Evolutionary conservation across 2,329 filamentous ascomycete species (phyloP).

Genomic region (Penicillium corylophilum): DNA sequence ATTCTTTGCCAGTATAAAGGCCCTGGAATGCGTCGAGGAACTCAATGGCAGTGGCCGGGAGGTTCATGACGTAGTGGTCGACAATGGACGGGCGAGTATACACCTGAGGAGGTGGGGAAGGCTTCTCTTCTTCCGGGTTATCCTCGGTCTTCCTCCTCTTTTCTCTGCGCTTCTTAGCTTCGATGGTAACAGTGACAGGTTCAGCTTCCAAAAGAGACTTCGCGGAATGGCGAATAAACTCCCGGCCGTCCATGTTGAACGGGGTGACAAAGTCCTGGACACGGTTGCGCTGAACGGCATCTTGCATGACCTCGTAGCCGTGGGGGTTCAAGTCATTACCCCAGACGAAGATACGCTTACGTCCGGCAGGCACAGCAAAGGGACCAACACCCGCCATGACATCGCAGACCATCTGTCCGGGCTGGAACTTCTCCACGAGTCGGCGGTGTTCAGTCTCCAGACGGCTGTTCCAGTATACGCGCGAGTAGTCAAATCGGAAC

Average conservation of each 20-base stretch:
- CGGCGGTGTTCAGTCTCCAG: slow-evolving; percentile 86
- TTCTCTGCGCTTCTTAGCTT: slow-evolving; percentile 41
- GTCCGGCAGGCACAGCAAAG: slow-evolving; percentile 88
- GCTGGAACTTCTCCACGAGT: slow-evolving; percentile 70
- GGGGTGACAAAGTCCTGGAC: slow-evolving; percentile 71
- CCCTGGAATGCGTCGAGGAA: slow-evolving; percentile 79
- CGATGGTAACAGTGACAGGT: slow-evolving; percentile 56
- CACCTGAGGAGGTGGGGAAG: slow-evolving; percentile 23
- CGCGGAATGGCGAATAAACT: slow-evolving; percentile 73
- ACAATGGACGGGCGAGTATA: slow-evolving; percentile 64
- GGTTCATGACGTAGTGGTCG: slow-evolving; percentile 97
- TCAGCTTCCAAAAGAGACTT: slow-evolving; percentile 49
- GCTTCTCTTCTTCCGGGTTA: slow-evolving; percentile 31
- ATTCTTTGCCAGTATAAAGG: slow-evolving; percentile 70
- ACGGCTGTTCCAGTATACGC: slow-evolving; percentile 97
- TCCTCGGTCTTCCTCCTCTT: slow-evolving; percentile 24
- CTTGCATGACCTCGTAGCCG: slow-evolving; percentile 69
- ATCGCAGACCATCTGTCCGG: slow-evolving; percentile 88
- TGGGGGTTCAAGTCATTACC: slow-evolving; percentile 97
- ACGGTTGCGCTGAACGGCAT: slow-evolving; percentile 76
- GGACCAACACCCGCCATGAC: slow-evolving; percentile 97
- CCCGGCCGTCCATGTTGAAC: slow-evolving; percentile 77
- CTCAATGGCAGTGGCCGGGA: slow-evolving; percentile 82
- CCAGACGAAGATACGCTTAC: slow-evolving; percentile 87
- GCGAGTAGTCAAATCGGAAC: slow-evolving; percentile 92